A percentile compares a stretch with the other conserved stretches of the same genome.
Conservation (phyloP, 306 rosid genomes). For the Begonia fuchsioides region DNA sequence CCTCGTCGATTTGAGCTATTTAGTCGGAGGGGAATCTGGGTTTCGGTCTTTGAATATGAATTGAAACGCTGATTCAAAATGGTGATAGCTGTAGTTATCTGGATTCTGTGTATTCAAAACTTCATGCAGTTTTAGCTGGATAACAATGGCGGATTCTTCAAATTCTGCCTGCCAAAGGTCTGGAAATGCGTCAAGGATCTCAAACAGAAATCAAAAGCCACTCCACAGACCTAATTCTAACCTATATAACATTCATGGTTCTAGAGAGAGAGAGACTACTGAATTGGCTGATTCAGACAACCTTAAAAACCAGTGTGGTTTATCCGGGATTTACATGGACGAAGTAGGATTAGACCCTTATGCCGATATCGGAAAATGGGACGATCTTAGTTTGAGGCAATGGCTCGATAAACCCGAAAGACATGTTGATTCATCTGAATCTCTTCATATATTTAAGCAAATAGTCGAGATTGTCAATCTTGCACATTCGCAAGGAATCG, state of each 20-base stretch:
- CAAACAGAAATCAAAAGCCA: neutral
- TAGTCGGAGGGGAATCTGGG: neutral
- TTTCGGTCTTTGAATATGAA: conserved; percentile 19
- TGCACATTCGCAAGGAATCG: conserved; percentile 85
- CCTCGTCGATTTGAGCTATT: neutral
- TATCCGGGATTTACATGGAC: conserved; percentile 50
- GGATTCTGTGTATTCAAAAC: conserved; percentile 30
- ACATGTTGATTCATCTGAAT: conserved; percentile 50
- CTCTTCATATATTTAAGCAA: conserved; percentile 81
- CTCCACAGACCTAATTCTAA: neutral
- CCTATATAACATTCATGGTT: neutral
- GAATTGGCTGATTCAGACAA: neutral
- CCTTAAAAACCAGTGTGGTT: conserved; percentile 29
- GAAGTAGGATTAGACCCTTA: conserved; percentile 38
- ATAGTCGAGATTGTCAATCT: conserved; percentile 62
- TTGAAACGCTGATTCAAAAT: conserved; percentile 24
- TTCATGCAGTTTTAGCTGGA: conserved; percentile 51
- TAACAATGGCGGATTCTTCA: conserved; percentile 67
- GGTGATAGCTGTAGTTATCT: conserved; percentile 21
- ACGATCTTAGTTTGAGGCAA: conserved; percentile 84
- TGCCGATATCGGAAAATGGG: conserved; percentile 43
- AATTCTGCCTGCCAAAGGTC: conserved; percentile 13
- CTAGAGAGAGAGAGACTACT: neutral
- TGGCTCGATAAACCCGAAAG: conserved; percentile 86
- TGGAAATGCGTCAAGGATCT: neutral